These are phyloP conservation scores for Rhipidocladum racemiflorum DNA, from an alignment of 176 grass and related monocot species.

Conservation along the genomic window DNA sequence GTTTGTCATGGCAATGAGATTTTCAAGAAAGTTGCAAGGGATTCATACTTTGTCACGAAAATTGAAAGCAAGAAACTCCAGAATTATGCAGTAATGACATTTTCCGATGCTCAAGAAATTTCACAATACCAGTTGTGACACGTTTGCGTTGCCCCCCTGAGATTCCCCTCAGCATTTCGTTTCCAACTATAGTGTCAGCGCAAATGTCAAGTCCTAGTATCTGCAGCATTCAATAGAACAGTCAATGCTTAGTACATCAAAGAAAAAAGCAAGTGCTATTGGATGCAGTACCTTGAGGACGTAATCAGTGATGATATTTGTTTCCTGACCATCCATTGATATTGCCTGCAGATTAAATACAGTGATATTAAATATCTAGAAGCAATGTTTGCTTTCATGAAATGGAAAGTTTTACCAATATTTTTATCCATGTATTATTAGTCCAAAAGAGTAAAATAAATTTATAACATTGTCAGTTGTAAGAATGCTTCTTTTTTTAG, in stretches of 20 bases:
- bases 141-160: constrained; percentile 61
- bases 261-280: not conserved
- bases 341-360: constrained; percentile 38
- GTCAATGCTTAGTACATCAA: not conserved
- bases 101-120: not conserved
- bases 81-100: not conserved
- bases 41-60: not conserved
- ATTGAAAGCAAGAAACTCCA: not conserved
- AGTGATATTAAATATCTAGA: not conserved
- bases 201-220: constrained; percentile 68
- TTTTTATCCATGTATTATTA: not conserved
- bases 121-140: constrained; percentile 50
- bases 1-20: not conserved
- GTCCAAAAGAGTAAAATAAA: not conserved
- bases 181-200: constrained; percentile 53
- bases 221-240: constrained; percentile 31
- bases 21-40: not conserved
- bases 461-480: not conserved
- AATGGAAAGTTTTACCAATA: not conserved
- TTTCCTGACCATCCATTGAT: constrained; percentile 47
- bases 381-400: not conserved
- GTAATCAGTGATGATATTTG: constrained; percentile 58
- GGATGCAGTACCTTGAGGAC: constrained; percentile 46
- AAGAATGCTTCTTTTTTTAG: not conserved
- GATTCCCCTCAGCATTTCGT: constrained; percentile 66